Base-by-base conservation (phyloP, 192 early-diverging fungal species). In the Rhizophagus sp. region DNA sequence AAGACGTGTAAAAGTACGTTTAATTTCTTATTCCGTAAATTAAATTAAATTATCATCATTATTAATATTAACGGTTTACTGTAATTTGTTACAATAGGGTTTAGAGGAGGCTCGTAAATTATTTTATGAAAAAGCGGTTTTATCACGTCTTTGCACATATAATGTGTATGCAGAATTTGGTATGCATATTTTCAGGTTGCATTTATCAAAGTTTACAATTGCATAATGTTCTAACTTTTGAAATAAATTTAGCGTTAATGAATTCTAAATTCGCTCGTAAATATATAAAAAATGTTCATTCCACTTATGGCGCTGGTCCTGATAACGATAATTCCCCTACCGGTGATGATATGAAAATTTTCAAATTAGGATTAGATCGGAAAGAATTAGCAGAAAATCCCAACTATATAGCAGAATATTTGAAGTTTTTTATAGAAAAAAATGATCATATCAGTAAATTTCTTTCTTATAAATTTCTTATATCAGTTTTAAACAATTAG, bases 1-100 rank as follows among this genome's bases (percentile, higher is more conserved):
- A 19, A 88, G 96, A 81, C 82, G 97, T 39, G 83, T 90, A 0
- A 93, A 98, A 81, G 93, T 93, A 82, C 17, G 50, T 57, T 47
- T 12, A 12, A 10, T 44, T 44, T 47, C 9, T 47, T 47, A 12
- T 47, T 47, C 11, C 2, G 44, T 47, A 47, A 12, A 0, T 47
- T 11, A 12, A 57, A 57, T 19, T 19, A 4, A 36, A 36, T 52
- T 19, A 17, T 57, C 4, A 17, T 57, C 3, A 19, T 57, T 57
- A 17, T 57, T 57, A 22, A 57, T 57, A 57, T 57, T 57, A 19
- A 19, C 17, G 13, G 15, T 5, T 57, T 17, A 5, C 13, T 57
- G 2, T 57, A 57, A 5, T 57, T 57, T 19, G 11, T 17, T 15
- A 19, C 50, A 19, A 57, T 57, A 57, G 50, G 50, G 50, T 57